Percentiles rank a stretch among this genome's conserved stretches.
Conservation (phyloP, 768 basidiomycete species). For the Imleria badia region DNA sequence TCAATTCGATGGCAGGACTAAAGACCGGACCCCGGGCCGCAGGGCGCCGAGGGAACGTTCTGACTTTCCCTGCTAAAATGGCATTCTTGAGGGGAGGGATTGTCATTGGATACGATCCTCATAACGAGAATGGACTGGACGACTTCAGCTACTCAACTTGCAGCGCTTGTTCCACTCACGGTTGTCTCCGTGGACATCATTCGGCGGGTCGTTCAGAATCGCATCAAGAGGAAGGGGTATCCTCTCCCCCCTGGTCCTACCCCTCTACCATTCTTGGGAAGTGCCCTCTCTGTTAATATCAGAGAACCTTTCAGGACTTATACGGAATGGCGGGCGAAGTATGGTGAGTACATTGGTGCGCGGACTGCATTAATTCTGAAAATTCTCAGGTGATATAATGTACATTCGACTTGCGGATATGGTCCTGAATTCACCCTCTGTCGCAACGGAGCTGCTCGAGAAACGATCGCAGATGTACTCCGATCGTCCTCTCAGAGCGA, state of each 20-base stretch:
- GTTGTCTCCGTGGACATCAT: neutral
- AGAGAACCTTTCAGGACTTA: slow-evolving; percentile 19
- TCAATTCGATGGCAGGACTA: too few relatives aligned
- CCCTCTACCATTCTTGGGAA: slow-evolving; percentile 21
- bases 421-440: slow-evolving; percentile 44
- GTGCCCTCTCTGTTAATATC: slow-evolving; percentile 12
- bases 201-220: slow-evolving; percentile 1
- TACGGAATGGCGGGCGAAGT: slow-evolving; percentile 13
- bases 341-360: slow-evolving; percentile 9
- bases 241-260: slow-evolving; percentile 23
- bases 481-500: slow-evolving; percentile 42
- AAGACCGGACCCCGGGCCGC: too few relatives aligned
- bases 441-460: slow-evolving; percentile 47
- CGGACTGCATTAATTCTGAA: too few relatives aligned
- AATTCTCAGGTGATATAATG: slow-evolving; percentile 41
- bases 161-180: slow-evolving; percentile 1
- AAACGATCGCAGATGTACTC: slow-evolving; percentile 48
- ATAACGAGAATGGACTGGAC: slow-evolving; percentile 6
- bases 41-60: too few relatives aligned
- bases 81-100: neutral
- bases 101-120: neutral
- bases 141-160: slow-evolving; percentile 5
- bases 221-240: slow-evolving; percentile 11
- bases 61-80: neutral
- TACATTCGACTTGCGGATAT: slow-evolving; percentile 49